Percentiles rank a stretch among this genome's conserved stretches.
Conservation (phyloP, 2,329 filamentous ascomycete species). For the Verticillium tricorpus region DNA sequence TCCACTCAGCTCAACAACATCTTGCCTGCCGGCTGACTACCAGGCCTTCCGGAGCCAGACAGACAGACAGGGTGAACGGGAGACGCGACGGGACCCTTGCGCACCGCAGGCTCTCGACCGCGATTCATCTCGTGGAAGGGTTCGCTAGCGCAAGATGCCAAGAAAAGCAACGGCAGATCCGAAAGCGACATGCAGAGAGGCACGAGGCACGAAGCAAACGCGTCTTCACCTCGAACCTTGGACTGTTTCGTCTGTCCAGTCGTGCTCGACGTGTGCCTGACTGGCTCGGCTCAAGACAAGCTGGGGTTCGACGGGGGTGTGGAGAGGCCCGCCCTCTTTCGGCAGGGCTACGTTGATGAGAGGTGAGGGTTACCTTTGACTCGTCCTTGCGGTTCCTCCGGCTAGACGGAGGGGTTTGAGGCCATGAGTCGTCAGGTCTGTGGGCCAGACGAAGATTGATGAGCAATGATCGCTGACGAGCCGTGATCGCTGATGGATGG, state of each 20-base stretch:
- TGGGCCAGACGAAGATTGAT: not conserved
- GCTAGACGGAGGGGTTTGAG: not conserved
- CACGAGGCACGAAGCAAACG: not conserved
- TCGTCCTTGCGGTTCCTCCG: not conserved
- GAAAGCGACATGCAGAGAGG: not conserved
- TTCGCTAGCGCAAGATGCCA: not conserved
- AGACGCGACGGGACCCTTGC: not conserved
- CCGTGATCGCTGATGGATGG: not conserved
- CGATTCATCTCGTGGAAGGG: not conserved
- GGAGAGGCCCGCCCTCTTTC: not conserved
- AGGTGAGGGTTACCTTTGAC: not conserved
- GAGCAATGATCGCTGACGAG: not conserved
- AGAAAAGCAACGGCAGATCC: not conserved
- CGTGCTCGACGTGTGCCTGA: not conserved
- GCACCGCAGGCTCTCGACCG: not conserved
- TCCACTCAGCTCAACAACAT: not conserved
- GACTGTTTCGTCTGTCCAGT: not conserved
- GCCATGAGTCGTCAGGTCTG: not conserved
- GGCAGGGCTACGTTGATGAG: not conserved
- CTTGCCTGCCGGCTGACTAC: not conserved
- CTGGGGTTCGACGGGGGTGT: not conserved
- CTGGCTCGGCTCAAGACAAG: not conserved
- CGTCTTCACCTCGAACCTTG: not conserved
- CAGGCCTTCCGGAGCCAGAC: not conserved
- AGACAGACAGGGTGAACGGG: not conserved